phyloP scores from a whole-genome alignment of 208 protist genomes.

The Vickermania ingenoplastis region DNA sequence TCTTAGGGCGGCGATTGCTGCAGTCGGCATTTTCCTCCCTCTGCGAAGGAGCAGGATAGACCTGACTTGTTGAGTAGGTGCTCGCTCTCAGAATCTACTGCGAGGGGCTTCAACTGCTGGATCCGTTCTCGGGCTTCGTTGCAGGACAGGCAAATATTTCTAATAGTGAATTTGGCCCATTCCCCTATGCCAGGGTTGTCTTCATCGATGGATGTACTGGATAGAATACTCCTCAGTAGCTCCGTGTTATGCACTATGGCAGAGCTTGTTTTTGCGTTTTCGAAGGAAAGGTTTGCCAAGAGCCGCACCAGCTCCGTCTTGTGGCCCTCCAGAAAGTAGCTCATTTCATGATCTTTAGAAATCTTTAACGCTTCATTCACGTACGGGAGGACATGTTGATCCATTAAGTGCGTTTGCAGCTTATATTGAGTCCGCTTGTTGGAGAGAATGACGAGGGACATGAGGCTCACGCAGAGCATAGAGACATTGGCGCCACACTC shows the following conservation, averaged over 20 bases:
- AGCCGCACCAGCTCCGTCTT: constrained; percentile 65
- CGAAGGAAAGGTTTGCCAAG: constrained; percentile 57
- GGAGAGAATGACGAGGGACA: constrained; percentile 40
- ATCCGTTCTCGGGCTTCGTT: constrained; percentile 47
- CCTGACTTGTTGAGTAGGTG: constrained; percentile 21
- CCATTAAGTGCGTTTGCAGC: constrained; percentile 56
- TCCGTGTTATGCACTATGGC: constrained; percentile 25
- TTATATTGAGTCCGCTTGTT: constrained; percentile 22
- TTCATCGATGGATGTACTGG: constrained; percentile 68
- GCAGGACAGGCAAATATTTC: constrained; percentile 68
- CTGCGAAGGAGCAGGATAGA: background rate
- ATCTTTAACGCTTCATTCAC: constrained; percentile 48
- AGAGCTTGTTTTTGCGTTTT: constrained; percentile 26
- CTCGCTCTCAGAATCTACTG: constrained; percentile 39
- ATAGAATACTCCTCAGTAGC: constrained; percentile 49
- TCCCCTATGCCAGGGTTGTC: constrained; percentile 85
- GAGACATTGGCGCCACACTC: constrained; percentile 58
- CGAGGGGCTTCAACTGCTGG: constrained; percentile 28
- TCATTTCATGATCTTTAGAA: constrained; percentile 57
- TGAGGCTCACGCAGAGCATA: constrained; percentile 36
- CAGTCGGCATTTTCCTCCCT: background rate
- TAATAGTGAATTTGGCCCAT: constrained; percentile 82
- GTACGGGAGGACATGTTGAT: constrained; percentile 39
- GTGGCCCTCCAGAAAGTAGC: constrained; percentile 70
- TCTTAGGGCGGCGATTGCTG: no score